Conservation (phyloP, 2,329 filamentous ascomycete genomes). For the Neurospora crassa region DNA sequence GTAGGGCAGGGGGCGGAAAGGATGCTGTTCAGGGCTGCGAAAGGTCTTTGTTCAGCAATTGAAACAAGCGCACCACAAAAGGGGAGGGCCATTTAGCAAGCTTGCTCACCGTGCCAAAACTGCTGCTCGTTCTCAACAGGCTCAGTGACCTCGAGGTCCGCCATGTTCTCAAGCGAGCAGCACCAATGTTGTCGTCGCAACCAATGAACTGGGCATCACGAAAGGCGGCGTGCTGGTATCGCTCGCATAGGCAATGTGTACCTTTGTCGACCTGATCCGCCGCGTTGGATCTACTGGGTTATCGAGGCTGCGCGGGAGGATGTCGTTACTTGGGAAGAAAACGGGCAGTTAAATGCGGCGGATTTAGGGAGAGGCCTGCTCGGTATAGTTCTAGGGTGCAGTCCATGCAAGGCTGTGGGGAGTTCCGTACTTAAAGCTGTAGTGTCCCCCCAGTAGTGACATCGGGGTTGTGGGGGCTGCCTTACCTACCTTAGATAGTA, state of each 20-base stretch:
- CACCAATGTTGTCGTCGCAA: slow-evolving; percentile 4
- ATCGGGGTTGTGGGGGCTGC: background rate
- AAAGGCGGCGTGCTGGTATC: slow-evolving; percentile 1
- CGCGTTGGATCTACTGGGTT: background rate
- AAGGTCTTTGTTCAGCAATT: slow-evolving; percentile 1
- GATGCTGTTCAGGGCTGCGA: slow-evolving; percentile 37
- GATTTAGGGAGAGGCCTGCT: background rate
- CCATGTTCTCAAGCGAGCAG: slow-evolving; percentile 32
- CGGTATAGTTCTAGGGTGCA: background rate
- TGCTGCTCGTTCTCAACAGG: slow-evolving; percentile 70
- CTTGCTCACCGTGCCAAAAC: slow-evolving; percentile 70
- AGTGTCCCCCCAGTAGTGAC: background rate
- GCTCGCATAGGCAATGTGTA: background rate
- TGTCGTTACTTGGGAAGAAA: background rate
- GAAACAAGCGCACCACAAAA: background rate
- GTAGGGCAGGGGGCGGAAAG: slow-evolving; percentile 37
- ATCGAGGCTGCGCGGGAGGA: background rate
- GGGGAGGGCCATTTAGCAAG: background rate
- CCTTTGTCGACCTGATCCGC: background rate
- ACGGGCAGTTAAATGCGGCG: background rate
- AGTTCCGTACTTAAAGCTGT: background rate
- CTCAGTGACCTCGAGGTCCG: slow-evolving; percentile 57
- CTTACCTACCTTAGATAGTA: background rate
- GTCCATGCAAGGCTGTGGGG: background rate
- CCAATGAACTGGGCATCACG: slow-evolving; percentile 15